Percentiles rank a stretch among this genome's conserved stretches.
These are phyloP conservation scores for Leishmania major DNA, from an alignment of 208 protist genomes.

Conservation along the genomic window DNA sequence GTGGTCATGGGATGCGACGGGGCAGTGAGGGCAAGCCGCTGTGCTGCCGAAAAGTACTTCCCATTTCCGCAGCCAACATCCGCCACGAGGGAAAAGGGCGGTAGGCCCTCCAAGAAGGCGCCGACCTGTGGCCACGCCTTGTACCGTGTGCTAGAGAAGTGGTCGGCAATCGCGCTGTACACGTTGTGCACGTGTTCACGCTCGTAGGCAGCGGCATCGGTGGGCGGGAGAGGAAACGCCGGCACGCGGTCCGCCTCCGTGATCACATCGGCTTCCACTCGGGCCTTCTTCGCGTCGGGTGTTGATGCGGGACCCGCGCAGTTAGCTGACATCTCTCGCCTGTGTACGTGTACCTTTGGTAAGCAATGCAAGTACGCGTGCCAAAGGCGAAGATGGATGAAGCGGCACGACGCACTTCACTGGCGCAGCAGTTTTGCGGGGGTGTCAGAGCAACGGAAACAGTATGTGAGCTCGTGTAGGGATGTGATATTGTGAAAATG, in stretches of 20 bases:
- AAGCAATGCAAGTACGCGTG: not conserved
- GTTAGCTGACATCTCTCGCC: not conserved
- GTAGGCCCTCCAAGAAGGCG: slow-evolving; percentile 66
- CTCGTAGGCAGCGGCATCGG: slow-evolving; percentile 52
- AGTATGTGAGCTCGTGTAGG: not conserved
- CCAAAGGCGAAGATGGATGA: not conserved
- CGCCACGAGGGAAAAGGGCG: slow-evolving; percentile 60
- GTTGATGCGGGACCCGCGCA: not conserved
- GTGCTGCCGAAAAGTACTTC: slow-evolving; percentile 73
- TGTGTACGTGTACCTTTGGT: not conserved
- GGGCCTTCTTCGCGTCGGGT: not conserved
- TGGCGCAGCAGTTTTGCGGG: not conserved
- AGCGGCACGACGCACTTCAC: not conserved
- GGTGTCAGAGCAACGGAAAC: not conserved
- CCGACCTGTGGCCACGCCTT: slow-evolving; percentile 86
- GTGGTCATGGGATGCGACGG: not conserved
- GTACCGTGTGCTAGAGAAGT: slow-evolving; percentile 90
- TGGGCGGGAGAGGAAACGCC: not conserved
- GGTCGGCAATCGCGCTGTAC: slow-evolving; percentile 81
- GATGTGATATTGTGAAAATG: not conserved
- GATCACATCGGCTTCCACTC: slow-evolving; percentile 5
- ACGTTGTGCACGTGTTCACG: slow-evolving; percentile 74
- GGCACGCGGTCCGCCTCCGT: not conserved
- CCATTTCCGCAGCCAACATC: slow-evolving; percentile 92
- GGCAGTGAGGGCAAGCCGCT: slow-evolving; percentile 2